Conservation (phyloP, 2,329 filamentous ascomycete species). For the Ceratocystiopsis minuta region DNA sequence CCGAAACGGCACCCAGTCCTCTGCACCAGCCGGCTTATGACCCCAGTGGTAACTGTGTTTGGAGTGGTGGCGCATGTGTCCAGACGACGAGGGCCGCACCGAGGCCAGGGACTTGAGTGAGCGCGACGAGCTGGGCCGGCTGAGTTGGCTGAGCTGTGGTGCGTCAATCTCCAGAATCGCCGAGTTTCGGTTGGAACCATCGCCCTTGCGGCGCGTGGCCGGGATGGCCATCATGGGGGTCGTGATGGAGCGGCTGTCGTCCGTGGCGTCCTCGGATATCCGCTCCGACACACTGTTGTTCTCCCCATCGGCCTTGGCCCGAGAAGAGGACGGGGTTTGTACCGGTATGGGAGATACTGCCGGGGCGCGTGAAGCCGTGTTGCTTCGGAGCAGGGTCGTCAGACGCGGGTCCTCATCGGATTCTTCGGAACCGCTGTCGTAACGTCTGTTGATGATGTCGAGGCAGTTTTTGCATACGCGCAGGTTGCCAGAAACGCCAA, state of each 20-base stretch:
- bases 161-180: slow-evolving; percentile 80
- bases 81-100: slow-evolving; percentile 55
- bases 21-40: slow-evolving; percentile 47
- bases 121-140: slow-evolving; percentile 82
- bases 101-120: slow-evolving; percentile 60
- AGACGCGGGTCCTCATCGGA: slow-evolving; percentile 53
- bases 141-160: slow-evolving; percentile 61
- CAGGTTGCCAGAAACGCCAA: slow-evolving; percentile 69
- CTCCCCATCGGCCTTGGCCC: slow-evolving; percentile 23
- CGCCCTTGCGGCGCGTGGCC: slow-evolving; percentile 45
- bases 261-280: slow-evolving; percentile 22
- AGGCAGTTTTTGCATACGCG: slow-evolving; percentile 89
- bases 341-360: slow-evolving; percentile 10
- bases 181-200: slow-evolving; percentile 62
- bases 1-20: slow-evolving; percentile 79
- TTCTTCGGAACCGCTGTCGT: slow-evolving; percentile 76
- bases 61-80: slow-evolving; percentile 74
- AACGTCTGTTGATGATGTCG: slow-evolving; percentile 73
- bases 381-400: slow-evolving; percentile 41
- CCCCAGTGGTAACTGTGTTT: slow-evolving; percentile 68
- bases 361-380: slow-evolving; percentile 26
- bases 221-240: slow-evolving; percentile 57
- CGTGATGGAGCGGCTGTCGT: slow-evolving; percentile 36
- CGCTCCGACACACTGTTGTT: slow-evolving; percentile 21
- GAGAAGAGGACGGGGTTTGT: slow-evolving; percentile 1